phyloP scores from a whole-genome alignment of 768 basidiomycete genomes.

The Austroboletus festivus region DNA sequence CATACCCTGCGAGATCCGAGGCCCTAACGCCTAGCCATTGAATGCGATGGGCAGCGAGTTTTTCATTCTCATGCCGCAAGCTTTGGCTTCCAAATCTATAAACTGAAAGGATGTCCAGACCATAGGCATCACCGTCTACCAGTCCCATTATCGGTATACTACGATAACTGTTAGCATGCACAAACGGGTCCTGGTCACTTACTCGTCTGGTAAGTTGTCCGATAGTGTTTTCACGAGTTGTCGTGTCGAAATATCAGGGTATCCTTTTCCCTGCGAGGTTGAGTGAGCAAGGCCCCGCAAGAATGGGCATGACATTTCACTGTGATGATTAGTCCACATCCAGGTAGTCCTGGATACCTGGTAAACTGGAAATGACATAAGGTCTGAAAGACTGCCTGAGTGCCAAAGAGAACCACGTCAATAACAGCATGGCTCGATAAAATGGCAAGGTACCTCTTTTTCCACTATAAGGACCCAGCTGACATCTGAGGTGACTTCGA shows the following conservation, averaged over 20 bases:
- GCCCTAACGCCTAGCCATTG: slow-evolving; percentile 78
- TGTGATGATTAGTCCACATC: slow-evolving; percentile 75
- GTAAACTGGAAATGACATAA: slow-evolving; percentile 61
- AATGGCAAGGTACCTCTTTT: slow-evolving; percentile 67
- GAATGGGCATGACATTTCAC: slow-evolving; percentile 35
- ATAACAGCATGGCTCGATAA: background rate
- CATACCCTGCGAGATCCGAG: slow-evolving; percentile 65
- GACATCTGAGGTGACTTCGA: slow-evolving; percentile 53
- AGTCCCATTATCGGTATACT: slow-evolving; percentile 78
- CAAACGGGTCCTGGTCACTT: slow-evolving; percentile 8
- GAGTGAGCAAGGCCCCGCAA: slow-evolving; percentile 5
- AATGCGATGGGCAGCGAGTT: slow-evolving; percentile 64
- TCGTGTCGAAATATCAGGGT: slow-evolving; percentile 90
- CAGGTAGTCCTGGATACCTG: slow-evolving; percentile 46
- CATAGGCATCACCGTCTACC: slow-evolving; percentile 91
- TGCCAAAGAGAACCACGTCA: background rate
- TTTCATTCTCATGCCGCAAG: slow-evolving; percentile 68
- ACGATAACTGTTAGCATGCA: slow-evolving; percentile 1
- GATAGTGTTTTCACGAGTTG: slow-evolving; percentile 76
- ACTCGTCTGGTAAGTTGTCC: slow-evolving; percentile 61
- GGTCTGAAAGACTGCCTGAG: slow-evolving; percentile 91
- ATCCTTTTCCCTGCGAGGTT: slow-evolving; percentile 81
- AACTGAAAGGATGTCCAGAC: slow-evolving; percentile 86
- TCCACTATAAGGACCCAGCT: slow-evolving; percentile 87
- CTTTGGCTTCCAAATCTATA: slow-evolving; percentile 77